Evolutionary conservation across 192 early-diverging fungal genomes (phyloP), one percentile per base, ranked within the genome.

Genomic region (Phlyctochytrium arcticum): DNA sequence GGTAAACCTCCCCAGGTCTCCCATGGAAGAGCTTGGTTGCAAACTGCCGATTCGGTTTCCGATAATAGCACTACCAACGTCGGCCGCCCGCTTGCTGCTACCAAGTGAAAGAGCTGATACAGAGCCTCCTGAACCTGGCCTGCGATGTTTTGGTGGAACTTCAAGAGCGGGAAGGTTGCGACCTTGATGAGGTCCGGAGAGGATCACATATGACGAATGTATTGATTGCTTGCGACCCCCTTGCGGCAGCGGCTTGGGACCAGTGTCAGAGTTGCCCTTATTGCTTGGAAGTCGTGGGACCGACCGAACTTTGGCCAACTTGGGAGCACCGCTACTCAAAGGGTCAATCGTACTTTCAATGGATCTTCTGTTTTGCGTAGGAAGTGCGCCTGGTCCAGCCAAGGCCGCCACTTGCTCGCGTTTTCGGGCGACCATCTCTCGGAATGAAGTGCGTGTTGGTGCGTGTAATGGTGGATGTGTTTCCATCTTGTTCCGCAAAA

Each of bases 371-470:
- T 3, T 24, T 21, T 64, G 21, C 15, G 49, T 34, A 29, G 31
- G 8, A 9, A 26, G 42, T n/a, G 47, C 15, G 15, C 17, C 35
- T 9, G n/a, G 33, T 9, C 15, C 8, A 10, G 37, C 9, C 15
- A 47, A 39, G n/a, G 58, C 49, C 9, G 19, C 8, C 7, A 72
- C 58, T 37, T 72, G 59, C 31, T 72, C 71, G 21, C 71, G 71
- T 37, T 72, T 72, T n/a, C 58, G 57, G 37, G 65, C 65, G 9
- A 72, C 71, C 63, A 72, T 67, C 15, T 72, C 61, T 33, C 71
- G 71, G 34, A 72, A 72, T 10, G 47, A 36, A 7, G 49, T 53
- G n/a, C 63, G 63, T 10, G 9, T 42, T 42, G 37, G 37, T n/a
- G 8, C 9, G 8, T 8, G 37, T 10, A 42, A 10, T 8, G n/a